phyloP scores from a whole-genome alignment of 2,329 filamentous ascomycete species.

The Dactylellina cionopaga region DNA sequence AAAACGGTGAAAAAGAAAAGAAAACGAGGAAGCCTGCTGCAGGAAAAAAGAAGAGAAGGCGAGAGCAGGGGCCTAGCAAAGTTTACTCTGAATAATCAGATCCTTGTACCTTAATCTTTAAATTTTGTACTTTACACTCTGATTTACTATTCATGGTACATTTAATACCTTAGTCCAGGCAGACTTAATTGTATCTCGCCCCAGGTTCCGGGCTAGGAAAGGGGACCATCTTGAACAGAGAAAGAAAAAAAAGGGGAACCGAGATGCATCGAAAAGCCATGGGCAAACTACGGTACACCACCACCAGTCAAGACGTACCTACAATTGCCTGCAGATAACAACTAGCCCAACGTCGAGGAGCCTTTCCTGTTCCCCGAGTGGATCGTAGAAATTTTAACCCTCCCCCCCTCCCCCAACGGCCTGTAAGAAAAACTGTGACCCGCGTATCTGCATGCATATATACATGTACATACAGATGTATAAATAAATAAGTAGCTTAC shows the following conservation, averaged over 20 bases:
- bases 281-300: neutral
- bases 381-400: too few relatives aligned
- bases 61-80: conserved; percentile 22
- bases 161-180: too few relatives aligned
- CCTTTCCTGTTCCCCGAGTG: too few relatives aligned
- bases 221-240: neutral
- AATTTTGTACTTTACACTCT: too few relatives aligned
- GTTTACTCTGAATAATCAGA: too few relatives aligned
- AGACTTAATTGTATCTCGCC: neutral
- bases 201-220: conserved; percentile 24
- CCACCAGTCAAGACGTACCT: neutral
- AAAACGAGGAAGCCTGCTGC: neutral
- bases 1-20: conserved; percentile 46
- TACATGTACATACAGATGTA: neutral
- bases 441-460: neutral
- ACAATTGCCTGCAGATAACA: neutral
- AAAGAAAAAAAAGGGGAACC: conserved; percentile 36
- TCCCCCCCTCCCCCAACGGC: conserved; percentile 4
- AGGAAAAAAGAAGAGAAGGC: conserved; percentile 25
- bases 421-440: neutral
- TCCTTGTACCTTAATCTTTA: too few relatives aligned
- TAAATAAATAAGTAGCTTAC: neutral
- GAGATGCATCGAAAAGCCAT: conserved; percentile 7
- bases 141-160: too few relatives aligned
- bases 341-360: too few relatives aligned